Evolutionary conservation across 2,329 filamentous ascomycete species (phyloP), one percentile per base, ranked within the genome.

Genomic region (Phialocephala subalpina): DNA sequence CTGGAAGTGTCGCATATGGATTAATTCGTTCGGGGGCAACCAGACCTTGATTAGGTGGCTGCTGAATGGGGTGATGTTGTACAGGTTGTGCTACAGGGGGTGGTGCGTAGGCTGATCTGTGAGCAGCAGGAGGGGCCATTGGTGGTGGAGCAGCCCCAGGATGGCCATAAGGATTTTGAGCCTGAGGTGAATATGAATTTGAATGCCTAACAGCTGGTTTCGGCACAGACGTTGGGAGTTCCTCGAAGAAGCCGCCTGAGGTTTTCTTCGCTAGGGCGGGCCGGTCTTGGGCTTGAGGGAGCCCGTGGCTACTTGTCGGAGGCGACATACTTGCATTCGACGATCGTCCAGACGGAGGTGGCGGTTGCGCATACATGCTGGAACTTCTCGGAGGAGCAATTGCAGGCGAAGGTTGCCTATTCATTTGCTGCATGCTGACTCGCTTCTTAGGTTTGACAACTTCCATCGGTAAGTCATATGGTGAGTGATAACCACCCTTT

Each of bases 391-490:
- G 72, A 33, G 75, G 75, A 45, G 74, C 67, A 33, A 58, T 66
- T 49, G 79, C 69, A 72, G 60, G 67, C 69, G 42, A 67, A 64
- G 38, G 55, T 20, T 62, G 57, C 56, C 67, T 66, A 53, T 68
- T 71, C 67, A 75, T 70, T 61, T 74, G 70, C 52, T 87, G 87
- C 73, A 86, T 83, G 73, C 86, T 88, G 6, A 82, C 78, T 60
- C 90, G 83, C 81, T 91, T 90, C 84, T 74, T 91, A 29, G 84
- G 88, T 72, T 91, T 91, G 33, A 91, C 86, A 35, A 99, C 86
- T 62, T 97, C 95, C 79, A 96, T 92, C 3, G 96, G 96, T 22
- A 99, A 83, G 80, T 99, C 97, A 74, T 97, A 99, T 0, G 96
- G 96, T 22, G 95, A 98, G 58, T 91, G 86, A 77, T 99, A 99